Percentiles rank a stretch among this genome's conserved stretches.
phyloP scores from a whole-genome alignment of 2,329 filamentous ascomycete species.

The Fusarium anthophilum region DNA sequence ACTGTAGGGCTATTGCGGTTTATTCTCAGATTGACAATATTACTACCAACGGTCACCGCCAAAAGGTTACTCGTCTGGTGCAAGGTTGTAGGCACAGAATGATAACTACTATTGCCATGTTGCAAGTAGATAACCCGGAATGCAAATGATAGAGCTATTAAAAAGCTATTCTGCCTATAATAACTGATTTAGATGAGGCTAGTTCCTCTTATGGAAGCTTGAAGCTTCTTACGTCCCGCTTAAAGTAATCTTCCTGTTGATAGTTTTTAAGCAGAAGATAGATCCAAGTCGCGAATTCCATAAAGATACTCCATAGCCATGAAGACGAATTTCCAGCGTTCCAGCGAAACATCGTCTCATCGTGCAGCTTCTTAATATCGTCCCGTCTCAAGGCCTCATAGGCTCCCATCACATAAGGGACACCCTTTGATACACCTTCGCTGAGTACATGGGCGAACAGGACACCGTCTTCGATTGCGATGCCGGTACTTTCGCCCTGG shows the following conservation, averaged over 20 bases:
- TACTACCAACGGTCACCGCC: no score
- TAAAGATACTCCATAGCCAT: not conserved
- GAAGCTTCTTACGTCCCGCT: not conserved
- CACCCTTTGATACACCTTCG: fast-evolving
- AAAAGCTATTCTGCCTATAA: no score
- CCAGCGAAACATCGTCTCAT: not conserved
- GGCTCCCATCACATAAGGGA: fast-evolving
- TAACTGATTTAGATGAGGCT: no score
- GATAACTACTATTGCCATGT: no score
- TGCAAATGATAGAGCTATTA: no score
- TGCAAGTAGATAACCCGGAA: no score
- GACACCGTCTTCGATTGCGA: not conserved
- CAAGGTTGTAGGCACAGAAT: no score
- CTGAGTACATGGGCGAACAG: not conserved
- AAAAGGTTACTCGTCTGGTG: fast-evolving
- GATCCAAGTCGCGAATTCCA: not conserved
- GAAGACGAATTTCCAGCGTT: not conserved
- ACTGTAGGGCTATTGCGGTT: no score
- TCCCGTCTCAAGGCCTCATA: not conserved
- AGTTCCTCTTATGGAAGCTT: not conserved
- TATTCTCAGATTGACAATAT: no score
- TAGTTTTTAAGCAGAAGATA: not conserved
- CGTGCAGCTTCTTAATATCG: not conserved
- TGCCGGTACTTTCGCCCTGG: not conserved
- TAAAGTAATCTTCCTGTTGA: not conserved